phyloP scores from a whole-genome alignment of 1,139 yeast species.

The Candida sanyaensis region DNA sequence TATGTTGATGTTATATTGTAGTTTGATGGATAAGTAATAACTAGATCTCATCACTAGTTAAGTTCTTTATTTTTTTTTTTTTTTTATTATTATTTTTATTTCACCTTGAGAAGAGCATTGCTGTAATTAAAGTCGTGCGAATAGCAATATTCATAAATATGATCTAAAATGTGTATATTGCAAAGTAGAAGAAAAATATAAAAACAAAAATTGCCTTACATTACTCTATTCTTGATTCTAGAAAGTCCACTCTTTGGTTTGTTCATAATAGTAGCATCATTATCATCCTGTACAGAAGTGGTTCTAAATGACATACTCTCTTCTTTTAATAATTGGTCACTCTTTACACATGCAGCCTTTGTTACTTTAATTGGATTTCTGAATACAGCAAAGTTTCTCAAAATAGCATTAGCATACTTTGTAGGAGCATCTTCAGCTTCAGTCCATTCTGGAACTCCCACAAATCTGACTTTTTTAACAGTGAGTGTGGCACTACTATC shows the following conservation, averaged over 20 bases:
- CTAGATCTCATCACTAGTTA: neutral
- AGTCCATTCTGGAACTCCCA: conserved; percentile 53
- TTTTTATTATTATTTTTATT: neutral
- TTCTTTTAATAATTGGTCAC: conserved; percentile 51
- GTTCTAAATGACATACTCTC: conserved; percentile 53
- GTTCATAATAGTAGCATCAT: conserved; percentile 5
- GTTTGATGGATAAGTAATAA: neutral
- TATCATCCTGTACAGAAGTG: conserved; percentile 14
- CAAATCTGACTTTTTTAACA: conserved; percentile 49
- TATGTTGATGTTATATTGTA: neutral
- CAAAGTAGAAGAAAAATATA: neutral
- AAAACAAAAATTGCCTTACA: conserved; percentile 1
- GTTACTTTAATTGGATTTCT: conserved; percentile 23
- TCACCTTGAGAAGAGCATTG: neutral
- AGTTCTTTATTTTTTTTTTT: too few relatives aligned
- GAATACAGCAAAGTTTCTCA: conserved; percentile 48
- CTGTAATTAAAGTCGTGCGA: neutral
- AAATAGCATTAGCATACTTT: conserved; percentile 45
- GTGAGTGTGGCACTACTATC: conserved; percentile 7
- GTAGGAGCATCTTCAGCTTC: conserved; percentile 61
- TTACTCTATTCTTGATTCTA: conserved; percentile 8
- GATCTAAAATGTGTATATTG: too few relatives aligned
- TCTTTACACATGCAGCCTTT: conserved; percentile 26
- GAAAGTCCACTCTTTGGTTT: conserved; percentile 6
- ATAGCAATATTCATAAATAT: neutral